A percentile compares a stretch with the other conserved stretches of the same genome.
Conservation (phyloP, 75 land plant genomes). For the Selaginella tamariscina region DNA sequence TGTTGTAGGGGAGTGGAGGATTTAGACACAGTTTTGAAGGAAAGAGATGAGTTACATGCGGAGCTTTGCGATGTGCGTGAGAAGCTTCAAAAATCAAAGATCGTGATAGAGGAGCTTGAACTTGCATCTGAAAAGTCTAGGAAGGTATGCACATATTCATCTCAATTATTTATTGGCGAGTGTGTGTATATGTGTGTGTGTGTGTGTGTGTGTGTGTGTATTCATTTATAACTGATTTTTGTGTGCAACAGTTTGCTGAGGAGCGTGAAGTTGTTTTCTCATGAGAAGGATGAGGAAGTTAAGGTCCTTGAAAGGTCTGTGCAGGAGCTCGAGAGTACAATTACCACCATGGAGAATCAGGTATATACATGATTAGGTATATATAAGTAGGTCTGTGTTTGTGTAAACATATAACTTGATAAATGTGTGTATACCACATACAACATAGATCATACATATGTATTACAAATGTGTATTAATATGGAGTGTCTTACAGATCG, state of each 20-base stretch:
- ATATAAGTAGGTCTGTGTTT: too few relatives aligned
- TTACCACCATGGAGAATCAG: not conserved
- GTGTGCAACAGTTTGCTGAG: slow-evolving; percentile 44
- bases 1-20: too few relatives aligned
- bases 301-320: not conserved
- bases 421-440: too few relatives aligned
- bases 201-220: not conserved
- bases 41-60: slow-evolving; percentile 47
- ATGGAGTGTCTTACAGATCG: slow-evolving; percentile 41
- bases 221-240: not conserved
- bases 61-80: slow-evolving; percentile 41
- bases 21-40: slow-evolving; percentile 30
- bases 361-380: not conserved
- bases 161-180: too few relatives aligned
- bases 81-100: slow-evolving; percentile 40
- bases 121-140: not conserved
- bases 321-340: not conserved
- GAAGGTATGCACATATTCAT: too few relatives aligned
- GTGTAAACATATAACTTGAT: too few relatives aligned
- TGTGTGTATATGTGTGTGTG: too few relatives aligned
- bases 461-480: too few relatives aligned
- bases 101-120: not conserved
- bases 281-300: not conserved
- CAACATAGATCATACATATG: too few relatives aligned
- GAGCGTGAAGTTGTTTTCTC: slow-evolving; percentile 66